Conservation (phyloP, 2,329 filamentous ascomycete genomes). For the Leptographium galeiforme region DNA sequence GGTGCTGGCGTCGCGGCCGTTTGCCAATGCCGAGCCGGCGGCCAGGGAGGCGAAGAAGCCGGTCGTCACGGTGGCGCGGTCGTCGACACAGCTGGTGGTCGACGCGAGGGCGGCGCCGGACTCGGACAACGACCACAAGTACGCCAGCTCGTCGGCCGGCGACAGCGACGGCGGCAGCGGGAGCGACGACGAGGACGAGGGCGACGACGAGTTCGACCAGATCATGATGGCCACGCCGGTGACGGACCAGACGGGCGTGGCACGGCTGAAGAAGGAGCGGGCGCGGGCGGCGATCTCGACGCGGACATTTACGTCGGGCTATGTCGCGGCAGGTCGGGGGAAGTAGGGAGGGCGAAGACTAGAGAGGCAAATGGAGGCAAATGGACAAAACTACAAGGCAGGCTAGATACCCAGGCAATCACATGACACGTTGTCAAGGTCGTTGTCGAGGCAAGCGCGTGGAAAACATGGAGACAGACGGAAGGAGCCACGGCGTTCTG, state of each 20-base stretch:
- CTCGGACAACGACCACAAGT: conserved; percentile 40
- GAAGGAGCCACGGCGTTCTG: too few species aligned
- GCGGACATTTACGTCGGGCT: conserved; percentile 36
- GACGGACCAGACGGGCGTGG: conserved; percentile 66
- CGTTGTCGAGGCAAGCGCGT: too few species aligned
- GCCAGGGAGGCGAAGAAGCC: conserved; percentile 33
- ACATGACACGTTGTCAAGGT: too few species aligned
- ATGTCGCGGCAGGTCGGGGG: conserved; percentile 26
- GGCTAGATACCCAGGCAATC: too few species aligned
- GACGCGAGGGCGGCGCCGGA: conserved; percentile 60
- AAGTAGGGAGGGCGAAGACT: neutral
- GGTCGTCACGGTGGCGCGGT: conserved; percentile 49
- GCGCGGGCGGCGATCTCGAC: conserved; percentile 32
- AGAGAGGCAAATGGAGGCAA: neutral
- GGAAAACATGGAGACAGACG: too few species aligned
- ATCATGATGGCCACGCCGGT: conserved; percentile 87
- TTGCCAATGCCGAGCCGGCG: conserved; percentile 44
- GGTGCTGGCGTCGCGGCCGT: conserved; percentile 84
- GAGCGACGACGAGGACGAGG: conserved; percentile 36
- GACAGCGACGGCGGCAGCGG: conserved; percentile 14
- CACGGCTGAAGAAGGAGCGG: conserved; percentile 42
- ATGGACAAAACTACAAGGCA: too few species aligned
- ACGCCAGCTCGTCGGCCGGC: conserved; percentile 2
- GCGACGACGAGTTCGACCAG: conserved; percentile 75
- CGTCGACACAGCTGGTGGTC: conserved; percentile 31